Evolutionary conservation across 2,329 filamentous ascomycete species (phyloP), one percentile per base, ranked within the genome.

Genomic region (Rosellinia necatrix): DNA sequence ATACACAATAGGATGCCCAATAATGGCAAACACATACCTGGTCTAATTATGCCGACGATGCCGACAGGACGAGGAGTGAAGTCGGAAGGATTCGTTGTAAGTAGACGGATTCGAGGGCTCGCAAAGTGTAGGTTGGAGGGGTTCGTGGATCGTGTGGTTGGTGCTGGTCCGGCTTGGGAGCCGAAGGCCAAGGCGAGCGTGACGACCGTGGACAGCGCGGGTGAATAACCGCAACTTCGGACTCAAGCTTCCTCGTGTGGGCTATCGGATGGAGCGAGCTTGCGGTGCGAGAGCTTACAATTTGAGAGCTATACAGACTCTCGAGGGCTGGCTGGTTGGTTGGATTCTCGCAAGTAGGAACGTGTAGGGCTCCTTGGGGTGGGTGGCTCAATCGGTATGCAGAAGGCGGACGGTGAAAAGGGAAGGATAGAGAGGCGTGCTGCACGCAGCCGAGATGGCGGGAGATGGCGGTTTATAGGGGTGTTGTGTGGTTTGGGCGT

Each of bases 21-120:
- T 24, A 41, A 22, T n/a, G 9, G 35, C 6, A 47, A 17, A 19
- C 24, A 49, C 48, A 44, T 56, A 59, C 53, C 32, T 8, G 12
- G 7, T 32, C 19, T 34, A 40, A 12, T 40, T 43, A n/a, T 24
- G n/a, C 32, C 15, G 5, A 24, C 13, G 17, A 17, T 10, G 21
- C 22, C 6, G 21, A 10, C 15, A 17, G 22, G 21, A 15, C 8
- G 22, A 9, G 27, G 7, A n/a, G 19, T 17, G n/a, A 38, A 38
- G n/a, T n/a, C n/a, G n/a, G n/a, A 44, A 22, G 17, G 43, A 13
- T 24, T 24, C 8, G 27, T 44, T 4, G 21, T 40, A 30, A 38
- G 10, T 47, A 21, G 38, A 9, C 15, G 17, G 15, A 22, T 25
- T 19, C n/a, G 13, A 10, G 21, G 10, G 21, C 30, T 43, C 15